Evolutionary conservation across 371 early-diverging fungal species (phyloP), one percentile per base, ranked within the genome.

Genomic region (Parasitella parasitica): DNA sequence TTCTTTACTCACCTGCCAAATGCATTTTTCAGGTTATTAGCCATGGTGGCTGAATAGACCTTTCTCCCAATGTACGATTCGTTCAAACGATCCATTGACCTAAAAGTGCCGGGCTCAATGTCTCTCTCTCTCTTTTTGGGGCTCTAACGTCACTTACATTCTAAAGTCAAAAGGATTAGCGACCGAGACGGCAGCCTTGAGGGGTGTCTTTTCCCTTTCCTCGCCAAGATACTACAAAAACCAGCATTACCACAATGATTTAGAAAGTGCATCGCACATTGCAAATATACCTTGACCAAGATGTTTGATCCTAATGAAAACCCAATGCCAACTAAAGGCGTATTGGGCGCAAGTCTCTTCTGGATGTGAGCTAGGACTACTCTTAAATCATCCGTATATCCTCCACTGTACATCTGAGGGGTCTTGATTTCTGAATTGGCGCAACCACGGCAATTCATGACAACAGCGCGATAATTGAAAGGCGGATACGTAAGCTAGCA

Each of bases 271-370:
- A n/a, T n/a, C n/a, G n/a, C n/a, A n/a, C n/a, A n/a, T n/a, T n/a
- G n/a, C n/a, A n/a, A n/a, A n/a, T n/a, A 11, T 78, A 85, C 88
- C 80, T 96, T 96, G 69, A 90, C 89, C 54, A 97, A 63, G 32
- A 97, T 80, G 69, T 97, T 97, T 18, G 95, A 86, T 2, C 97
- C 97, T 32, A 97, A 75, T 18, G 93, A 93, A 69, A 89, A 97
- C 2, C 97, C 97, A 57, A 91, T 78, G 6, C 86, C 93, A 39
- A 91, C 70, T 54, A 95, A 68, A 26, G 90, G 84, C 8, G 91
- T 86, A 30, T 77, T 65, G 1, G 92, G 90, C 6, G 68, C 68
- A 53, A 86, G 64, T 38, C 70, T 69, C 28, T 69, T 61, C 56
- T 75, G 80, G 46, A 90, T 78, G 67, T 90, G 83, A 37, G 74